Evolutionary conservation across 208 protist genomes (phyloP).

Genomic region (Leishmania amazonensis): DNA sequence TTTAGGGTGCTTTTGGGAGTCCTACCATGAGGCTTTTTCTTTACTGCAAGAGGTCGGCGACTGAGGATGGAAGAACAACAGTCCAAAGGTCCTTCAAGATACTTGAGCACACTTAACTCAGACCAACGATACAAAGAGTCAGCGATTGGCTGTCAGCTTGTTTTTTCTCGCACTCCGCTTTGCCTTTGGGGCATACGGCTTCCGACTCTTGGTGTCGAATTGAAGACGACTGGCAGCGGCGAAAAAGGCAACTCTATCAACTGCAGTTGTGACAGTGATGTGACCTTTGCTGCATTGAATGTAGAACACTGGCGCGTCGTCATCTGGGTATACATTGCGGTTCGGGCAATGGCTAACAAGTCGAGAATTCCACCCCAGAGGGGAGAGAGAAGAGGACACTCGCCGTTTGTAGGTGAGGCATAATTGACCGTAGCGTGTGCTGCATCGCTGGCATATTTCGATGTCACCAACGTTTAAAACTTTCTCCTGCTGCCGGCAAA

Average conservation of each 20-base stretch:
- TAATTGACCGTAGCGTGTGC: slow-evolving; percentile 10
- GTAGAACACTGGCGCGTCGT: slow-evolving; percentile 20
- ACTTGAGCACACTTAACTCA: too few relatives aligned
- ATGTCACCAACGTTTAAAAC: neutral
- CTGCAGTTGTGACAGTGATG: slow-evolving; percentile 20
- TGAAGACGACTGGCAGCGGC: slow-evolving; percentile 24
- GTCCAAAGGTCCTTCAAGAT: neutral
- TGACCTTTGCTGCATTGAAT: slow-evolving; percentile 14
- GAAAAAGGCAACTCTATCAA: slow-evolving; percentile 28
- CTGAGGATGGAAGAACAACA: neutral
- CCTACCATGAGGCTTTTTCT: neutral
- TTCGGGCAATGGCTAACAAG: slow-evolving; percentile 12
- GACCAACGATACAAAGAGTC: neutral
- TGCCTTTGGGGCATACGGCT: neutral
- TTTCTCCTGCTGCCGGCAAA: slow-evolving; percentile 19
- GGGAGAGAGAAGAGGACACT: neutral
- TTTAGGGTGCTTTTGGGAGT: neutral
- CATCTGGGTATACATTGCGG: slow-evolving; percentile 9
- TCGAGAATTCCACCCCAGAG: slow-evolving; percentile 12
- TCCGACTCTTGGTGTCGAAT: neutral
- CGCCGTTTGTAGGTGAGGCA: slow-evolving; percentile 15
- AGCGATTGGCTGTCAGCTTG: neutral
- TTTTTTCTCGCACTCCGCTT: slow-evolving; percentile 4
- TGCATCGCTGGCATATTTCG: slow-evolving; percentile 24
- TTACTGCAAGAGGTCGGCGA: too few relatives aligned